Base-by-base conservation (phyloP, 1,139 yeast genomes). In the Komagataea norvegica region DNA sequence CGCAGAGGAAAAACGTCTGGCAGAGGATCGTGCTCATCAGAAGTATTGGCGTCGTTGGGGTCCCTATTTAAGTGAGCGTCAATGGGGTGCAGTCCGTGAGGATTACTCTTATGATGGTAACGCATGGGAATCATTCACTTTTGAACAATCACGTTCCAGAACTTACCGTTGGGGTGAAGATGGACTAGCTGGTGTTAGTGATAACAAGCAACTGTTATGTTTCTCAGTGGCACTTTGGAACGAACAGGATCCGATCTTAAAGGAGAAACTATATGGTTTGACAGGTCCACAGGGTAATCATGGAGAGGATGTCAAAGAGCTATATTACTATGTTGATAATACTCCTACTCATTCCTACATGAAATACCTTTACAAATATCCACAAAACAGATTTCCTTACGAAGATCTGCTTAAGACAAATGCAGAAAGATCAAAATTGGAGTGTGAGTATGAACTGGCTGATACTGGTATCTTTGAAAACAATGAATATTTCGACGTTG, bases 81-180 rank as follows among this genome's bases (percentile, higher is more conserved):
- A 86, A 51, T 89, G 97, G 97, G 57, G 56, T 25, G 54, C 52
- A 0, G 96, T 91, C 8, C 68, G 96, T 45, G 96, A 89, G 61
- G 97, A 89, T 59, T 89, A 89, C 61, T 84, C 95, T 1, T 67
- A 61, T 34, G 72, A 81, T 52, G 97, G 97, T 32, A 91, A 88
- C 51, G 96, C 96, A 3, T 89, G 97, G 97, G 72, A 80, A 25
- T 78, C 81, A 52, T 89, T 89, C 61, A 88, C 95, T 8, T 88
- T 88, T 59, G 95, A 86, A 44, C 89, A 86, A 46, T 85, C 95
- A 4, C 72, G 79, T 47, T 76, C 93, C 20, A 70, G 97, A 55
- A 78, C 86, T 14, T 89, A 85, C 57, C 71, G 97, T 38, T 89
- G 97, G 97, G 95, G 96, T 34, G 97, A 89, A 61, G 97, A 89